phyloP scores from a whole-genome alignment of 1,284 basidiomycete species.

The Ganoderma sp. region DNA sequence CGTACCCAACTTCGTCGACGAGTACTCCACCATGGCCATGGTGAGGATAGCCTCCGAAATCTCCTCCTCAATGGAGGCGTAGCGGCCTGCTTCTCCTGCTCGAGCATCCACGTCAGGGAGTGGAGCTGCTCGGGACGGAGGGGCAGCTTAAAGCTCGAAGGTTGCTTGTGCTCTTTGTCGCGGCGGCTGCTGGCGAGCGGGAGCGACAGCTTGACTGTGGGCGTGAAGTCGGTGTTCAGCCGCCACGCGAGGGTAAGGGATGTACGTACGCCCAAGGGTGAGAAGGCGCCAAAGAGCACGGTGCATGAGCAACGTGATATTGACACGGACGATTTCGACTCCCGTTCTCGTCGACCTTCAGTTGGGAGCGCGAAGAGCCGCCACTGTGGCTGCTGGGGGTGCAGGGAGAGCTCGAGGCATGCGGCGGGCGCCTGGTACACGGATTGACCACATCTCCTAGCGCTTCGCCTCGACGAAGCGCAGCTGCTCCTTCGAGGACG shows the following conservation, averaged over 20 bases:
- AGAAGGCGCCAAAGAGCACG: slow-evolving; percentile 87
- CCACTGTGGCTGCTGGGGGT: slow-evolving; percentile 86
- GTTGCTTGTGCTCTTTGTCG: slow-evolving; percentile 79
- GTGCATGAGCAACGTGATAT: slow-evolving; percentile 86
- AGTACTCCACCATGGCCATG: slow-evolving; percentile 88
- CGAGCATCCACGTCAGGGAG: slow-evolving; percentile 92
- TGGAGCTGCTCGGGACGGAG: slow-evolving; percentile 88
- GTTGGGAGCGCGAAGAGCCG: slow-evolving; percentile 82
- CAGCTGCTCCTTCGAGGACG: slow-evolving; percentile 64
- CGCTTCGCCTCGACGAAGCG: slow-evolving; percentile 88
- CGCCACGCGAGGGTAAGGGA: slow-evolving; percentile 75
- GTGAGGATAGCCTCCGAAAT: slow-evolving; percentile 89
- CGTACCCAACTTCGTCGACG: slow-evolving; percentile 96
- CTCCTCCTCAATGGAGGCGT: slow-evolving; percentile 89
- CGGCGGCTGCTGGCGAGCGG: slow-evolving; percentile 79
- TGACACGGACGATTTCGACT: slow-evolving; percentile 79
- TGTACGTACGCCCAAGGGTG: slow-evolving; percentile 47
- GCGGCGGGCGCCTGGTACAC: slow-evolving; percentile 79
- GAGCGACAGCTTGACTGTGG: slow-evolving; percentile 63
- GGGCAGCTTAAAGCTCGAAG: slow-evolving; percentile 74
- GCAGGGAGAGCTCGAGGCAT: slow-evolving; percentile 77
- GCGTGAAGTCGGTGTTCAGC: slow-evolving; percentile 78
- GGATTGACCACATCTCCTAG: slow-evolving; percentile 85
- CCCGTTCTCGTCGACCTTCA: slow-evolving; percentile 69
- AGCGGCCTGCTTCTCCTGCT: slow-evolving; percentile 71